Evolutionary conservation across 2,329 filamentous ascomycete species (phyloP).

Genomic region (Penicillium olsonii): DNA sequence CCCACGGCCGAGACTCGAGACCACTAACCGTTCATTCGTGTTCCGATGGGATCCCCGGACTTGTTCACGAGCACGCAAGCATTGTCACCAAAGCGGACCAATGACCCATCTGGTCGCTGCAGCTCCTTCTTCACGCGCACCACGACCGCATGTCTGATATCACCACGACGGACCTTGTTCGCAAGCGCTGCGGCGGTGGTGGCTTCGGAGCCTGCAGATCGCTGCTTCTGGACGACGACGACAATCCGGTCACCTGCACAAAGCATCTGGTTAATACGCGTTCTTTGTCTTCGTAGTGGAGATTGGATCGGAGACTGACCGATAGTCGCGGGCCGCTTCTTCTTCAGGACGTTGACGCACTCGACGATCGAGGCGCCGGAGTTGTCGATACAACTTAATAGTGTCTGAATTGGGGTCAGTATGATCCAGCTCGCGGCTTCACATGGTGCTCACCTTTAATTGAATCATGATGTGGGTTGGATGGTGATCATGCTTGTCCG

Average conservation of each 20-base stretch:
- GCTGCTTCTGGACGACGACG: constrained; percentile 95
- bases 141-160: constrained; percentile 93
- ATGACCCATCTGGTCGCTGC: constrained; percentile 82
- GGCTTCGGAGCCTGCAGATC: constrained; percentile 70
- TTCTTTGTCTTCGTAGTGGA: neutral
- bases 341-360: constrained; percentile 88
- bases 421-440: neutral
- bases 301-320: constrained; percentile 58
- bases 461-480: constrained; percentile 74
- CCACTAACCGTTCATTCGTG: constrained; percentile 73
- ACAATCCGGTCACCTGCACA: constrained; percentile 89
- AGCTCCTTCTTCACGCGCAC: constrained; percentile 88
- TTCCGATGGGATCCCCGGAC: constrained; percentile 90
- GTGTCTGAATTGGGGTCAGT: constrained; percentile 56
- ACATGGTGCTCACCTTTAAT: constrained; percentile 63
- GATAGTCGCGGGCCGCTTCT: constrained; percentile 81
- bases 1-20: neutral
- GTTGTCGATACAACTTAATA: constrained; percentile 99
- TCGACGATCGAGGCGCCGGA: constrained; percentile 96
- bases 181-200: constrained; percentile 73
- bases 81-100: constrained; percentile 95
- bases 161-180: constrained; percentile 93
- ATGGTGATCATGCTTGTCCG: constrained; percentile 18
- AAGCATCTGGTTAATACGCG: constrained; percentile 1
- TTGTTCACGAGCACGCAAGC: constrained; percentile 98